A percentile compares a stretch with the other conserved stretches of the same genome.
phyloP scores from a whole-genome alignment of 2,329 filamentous ascomycete genomes.

The Trichoderma harzianum region DNA sequence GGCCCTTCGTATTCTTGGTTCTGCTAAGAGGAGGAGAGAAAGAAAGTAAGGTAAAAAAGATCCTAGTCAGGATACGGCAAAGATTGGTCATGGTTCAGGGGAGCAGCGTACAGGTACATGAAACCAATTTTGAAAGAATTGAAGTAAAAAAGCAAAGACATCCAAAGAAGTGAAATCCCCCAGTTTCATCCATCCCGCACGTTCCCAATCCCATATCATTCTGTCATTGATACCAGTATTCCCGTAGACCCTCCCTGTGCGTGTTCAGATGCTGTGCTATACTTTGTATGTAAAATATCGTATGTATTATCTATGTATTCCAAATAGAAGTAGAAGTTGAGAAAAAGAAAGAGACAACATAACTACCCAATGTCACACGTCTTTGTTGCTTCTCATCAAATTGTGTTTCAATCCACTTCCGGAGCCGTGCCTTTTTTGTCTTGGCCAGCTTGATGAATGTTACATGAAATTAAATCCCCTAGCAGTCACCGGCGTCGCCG shows the following conservation, averaged over 20 bases:
- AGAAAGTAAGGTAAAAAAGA: background rate
- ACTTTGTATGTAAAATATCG: conserved; percentile 5
- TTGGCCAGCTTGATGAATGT: background rate
- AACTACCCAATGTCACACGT: background rate
- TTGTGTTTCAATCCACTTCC: background rate
- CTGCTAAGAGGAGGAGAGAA: background rate
- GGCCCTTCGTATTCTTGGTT: background rate
- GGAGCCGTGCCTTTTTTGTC: background rate
- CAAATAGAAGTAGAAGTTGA: background rate
- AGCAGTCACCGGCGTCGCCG: background rate
- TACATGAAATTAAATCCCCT: background rate
- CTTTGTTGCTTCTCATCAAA: background rate
- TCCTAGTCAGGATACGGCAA: background rate
- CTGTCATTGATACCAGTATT: background rate
- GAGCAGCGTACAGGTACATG: background rate
- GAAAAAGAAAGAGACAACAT: background rate
- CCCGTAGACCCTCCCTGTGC: background rate
- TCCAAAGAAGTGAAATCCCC: background rate
- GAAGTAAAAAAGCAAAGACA: background rate
- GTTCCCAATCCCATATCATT: background rate
- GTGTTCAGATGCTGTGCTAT: background rate
- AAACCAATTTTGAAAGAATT: background rate
- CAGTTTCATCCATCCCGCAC: background rate
- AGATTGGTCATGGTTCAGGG: background rate
- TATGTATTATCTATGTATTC: conserved; percentile 12